These are phyloP conservation scores for Kurtzmaniella quercitrusa DNA, from an alignment of 1,139 yeast species.

Conservation along the genomic window DNA sequence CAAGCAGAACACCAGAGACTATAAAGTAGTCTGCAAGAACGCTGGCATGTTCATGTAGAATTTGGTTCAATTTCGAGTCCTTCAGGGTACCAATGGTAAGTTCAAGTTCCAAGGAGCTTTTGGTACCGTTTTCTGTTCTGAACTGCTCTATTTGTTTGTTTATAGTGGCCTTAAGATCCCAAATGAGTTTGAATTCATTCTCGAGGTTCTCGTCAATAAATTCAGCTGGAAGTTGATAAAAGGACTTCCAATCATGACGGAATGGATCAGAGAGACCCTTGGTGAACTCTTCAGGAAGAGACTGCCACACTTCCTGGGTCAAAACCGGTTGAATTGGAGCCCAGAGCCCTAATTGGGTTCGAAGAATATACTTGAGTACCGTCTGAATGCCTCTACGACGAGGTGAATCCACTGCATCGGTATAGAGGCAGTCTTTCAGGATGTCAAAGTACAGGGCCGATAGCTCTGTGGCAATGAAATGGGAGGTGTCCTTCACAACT, in stretches of 20 bases:
- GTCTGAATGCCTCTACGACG: slow-evolving; percentile 69
- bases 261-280: slow-evolving; percentile 47
- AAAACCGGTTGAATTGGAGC: slow-evolving; percentile 82
- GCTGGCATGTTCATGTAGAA: slow-evolving; percentile 22
- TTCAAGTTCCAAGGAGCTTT: slow-evolving; percentile 63
- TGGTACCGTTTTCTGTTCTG: slow-evolving; percentile 36
- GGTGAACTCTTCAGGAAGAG: slow-evolving; percentile 34
- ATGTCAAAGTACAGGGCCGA: slow-evolving; percentile 86
- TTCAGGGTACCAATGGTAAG: slow-evolving; percentile 31
- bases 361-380: slow-evolving; percentile 59
- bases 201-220: slow-evolving; percentile 28
- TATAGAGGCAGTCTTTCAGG: slow-evolving; percentile 80
- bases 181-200: slow-evolving; percentile 34
- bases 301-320: slow-evolving; percentile 85
- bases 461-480: slow-evolving; percentile 69
- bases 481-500: slow-evolving; percentile 58
- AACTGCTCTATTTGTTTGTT: slow-evolving; percentile 36
- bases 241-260: slow-evolving; percentile 33
- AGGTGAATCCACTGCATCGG: slow-evolving; percentile 47
- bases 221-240: slow-evolving; percentile 23
- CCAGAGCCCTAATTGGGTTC: slow-evolving; percentile 58
- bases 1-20: slow-evolving; percentile 48
- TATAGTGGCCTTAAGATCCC: slow-evolving; percentile 46
- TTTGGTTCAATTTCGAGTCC: slow-evolving; percentile 6
- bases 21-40: slow-evolving; percentile 57